Evolutionary conservation across 2,329 filamentous ascomycete species (phyloP), one percentile per base, ranked within the genome.

Genomic region (Coniochaeta hoffmannii): DNA sequence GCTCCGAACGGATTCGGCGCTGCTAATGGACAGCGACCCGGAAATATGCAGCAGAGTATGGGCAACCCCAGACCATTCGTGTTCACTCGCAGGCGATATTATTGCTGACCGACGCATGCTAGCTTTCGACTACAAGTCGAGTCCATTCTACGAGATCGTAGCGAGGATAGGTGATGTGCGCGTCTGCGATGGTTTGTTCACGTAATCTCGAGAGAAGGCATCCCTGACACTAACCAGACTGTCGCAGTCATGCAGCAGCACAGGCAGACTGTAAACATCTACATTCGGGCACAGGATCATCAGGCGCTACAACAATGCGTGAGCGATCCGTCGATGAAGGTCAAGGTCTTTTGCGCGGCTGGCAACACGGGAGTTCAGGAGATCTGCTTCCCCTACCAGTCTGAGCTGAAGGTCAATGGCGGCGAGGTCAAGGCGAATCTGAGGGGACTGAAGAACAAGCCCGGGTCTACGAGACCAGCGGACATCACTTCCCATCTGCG

Each of bases 391-490:
- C 94, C 94, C 1, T 85, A 93, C 63, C 91, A 97, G 71, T 88
- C 94, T 31, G 94, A 99, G 68, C 80, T 99, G 56, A 93, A 91
- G 67, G 83, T 96, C 55, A 99, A 99, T 63, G 81, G 85, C 10
- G 88, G 88, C 32, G 90, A 97, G 56, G 81, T 97, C 62, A 94
- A 93, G 70, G 87, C 88, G n/a, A 99, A 97, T 68, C 79, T 96
- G 62, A 88, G 94, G 62, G 94, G 94, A 4, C 73, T 99, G 59
- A 99, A 99, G 73, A 97, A 96, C 69, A 96, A 94, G 69, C 90
- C 93, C 7, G 94, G 94, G 22, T 95, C 94, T 46, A 99, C 94
- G 38, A 86, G 90, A 64, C 94, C 94, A 8, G 91, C 90, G 50
- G 94, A 99, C 71, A 88, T 99, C 59, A 99, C 94, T 8, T 76